Evolutionary conservation across 163 green algal genomes (phyloP).

Genomic region (Scenedesmus sp.): DNA sequence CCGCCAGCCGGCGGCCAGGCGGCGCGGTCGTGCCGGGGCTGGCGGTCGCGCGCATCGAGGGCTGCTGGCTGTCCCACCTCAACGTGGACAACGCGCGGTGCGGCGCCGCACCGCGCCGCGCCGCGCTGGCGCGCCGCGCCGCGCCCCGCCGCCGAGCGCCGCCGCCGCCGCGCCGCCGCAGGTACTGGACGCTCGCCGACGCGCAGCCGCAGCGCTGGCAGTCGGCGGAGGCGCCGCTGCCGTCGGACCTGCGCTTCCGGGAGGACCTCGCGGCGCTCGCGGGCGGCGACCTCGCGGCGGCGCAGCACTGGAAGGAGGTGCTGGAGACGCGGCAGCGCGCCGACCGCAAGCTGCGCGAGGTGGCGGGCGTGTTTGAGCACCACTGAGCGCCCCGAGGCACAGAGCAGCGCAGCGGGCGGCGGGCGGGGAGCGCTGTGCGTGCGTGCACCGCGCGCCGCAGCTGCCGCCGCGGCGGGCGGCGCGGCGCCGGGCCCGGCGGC

Average conservation of each 20-base stretch:
- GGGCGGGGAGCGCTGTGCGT: too few species aligned
- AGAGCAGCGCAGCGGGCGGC: too few species aligned
- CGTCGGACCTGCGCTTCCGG: constrained; percentile 68
- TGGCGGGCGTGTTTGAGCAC: constrained; percentile 37
- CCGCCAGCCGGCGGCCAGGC: too few species aligned
- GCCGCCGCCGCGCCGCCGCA: background rate
- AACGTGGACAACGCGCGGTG: constrained; percentile 70
- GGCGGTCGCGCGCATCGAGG: constrained; percentile 52
- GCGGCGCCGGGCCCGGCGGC: too few species aligned
- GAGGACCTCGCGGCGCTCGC: constrained; percentile 57
- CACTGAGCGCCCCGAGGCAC: too few species aligned
- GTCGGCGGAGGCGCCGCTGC: constrained; percentile 49
- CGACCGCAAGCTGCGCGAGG: constrained; percentile 80
- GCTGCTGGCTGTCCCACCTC: constrained; percentile 85
- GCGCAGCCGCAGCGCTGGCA: constrained; percentile 55
- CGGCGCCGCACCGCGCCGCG: background rate
- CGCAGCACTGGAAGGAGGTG: constrained; percentile 76
- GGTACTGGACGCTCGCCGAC: constrained; percentile 71
- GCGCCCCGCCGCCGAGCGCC: background rate
- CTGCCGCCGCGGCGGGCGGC: too few species aligned
- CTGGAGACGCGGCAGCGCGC: constrained; percentile 77
- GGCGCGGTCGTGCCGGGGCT: constrained; percentile 37
- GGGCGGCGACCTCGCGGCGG: constrained; percentile 39
- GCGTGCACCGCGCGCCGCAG: too few species aligned
- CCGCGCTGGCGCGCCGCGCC: too few species aligned